Evolutionary conservation across 768 basidiomycete genomes (phyloP).

Genomic region (Strobilomyces confusus): DNA sequence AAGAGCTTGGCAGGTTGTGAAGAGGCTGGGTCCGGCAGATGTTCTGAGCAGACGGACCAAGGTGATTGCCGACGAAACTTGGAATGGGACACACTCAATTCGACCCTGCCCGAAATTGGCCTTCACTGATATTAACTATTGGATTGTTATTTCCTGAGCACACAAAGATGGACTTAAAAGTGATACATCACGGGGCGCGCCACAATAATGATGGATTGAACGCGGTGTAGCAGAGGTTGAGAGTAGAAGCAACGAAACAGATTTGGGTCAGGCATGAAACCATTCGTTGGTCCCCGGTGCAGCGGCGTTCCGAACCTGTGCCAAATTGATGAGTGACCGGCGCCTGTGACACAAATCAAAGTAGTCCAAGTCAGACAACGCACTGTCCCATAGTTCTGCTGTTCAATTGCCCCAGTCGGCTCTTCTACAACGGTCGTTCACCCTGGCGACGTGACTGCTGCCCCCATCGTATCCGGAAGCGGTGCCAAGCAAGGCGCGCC

Average conservation of each 20-base stretch:
- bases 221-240: neutral
- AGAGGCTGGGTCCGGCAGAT: neutral
- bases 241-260: neutral
- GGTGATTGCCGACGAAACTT: neutral
- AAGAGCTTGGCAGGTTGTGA: slow-evolving; percentile 3
- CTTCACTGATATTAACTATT: neutral
- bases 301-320: neutral
- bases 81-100: neutral
- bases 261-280: neutral
- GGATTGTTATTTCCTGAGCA: neutral
- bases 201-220: neutral
- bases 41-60: neutral
- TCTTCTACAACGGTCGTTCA: too few relatives aligned
- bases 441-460: neutral
- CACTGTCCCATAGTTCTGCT: too few relatives aligned
- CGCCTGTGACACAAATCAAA: neutral
- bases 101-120: neutral
- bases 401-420: neutral
- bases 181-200: neutral
- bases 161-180: neutral
- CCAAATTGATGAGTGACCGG: neutral
- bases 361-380: neutral
- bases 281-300: neutral
- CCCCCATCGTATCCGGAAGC: slow-evolving; percentile 4
- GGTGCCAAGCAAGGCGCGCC: slow-evolving; percentile 3